Evolutionary conservation across 2,329 filamentous ascomycete genomes (phyloP), one percentile per base, ranked within the genome.

Genomic region (Colletotrichum viniferum): DNA sequence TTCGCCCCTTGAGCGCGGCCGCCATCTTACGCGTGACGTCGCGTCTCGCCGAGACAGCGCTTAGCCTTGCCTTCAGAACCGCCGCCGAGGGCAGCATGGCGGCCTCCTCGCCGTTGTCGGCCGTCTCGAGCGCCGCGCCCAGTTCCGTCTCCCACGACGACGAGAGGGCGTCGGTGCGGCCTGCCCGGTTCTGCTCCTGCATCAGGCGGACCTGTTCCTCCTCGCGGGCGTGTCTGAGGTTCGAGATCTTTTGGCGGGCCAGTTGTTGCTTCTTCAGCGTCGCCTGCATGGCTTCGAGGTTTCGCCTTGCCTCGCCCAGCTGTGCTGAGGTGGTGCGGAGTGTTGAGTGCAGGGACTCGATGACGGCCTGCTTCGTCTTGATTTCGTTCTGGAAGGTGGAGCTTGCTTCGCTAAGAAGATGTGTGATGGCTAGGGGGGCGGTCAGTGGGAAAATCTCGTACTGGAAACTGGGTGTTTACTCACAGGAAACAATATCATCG

Each of bases 241-340:
- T 98, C 68, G 90, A 87, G 58, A 97, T 94, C 78, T 94, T 95
- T 81, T 95, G 90, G 82, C 90, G 84, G 85, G 90, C 86, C 87
- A 95, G 83, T 86, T 92, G 86, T 89, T 90, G 91, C 86, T 84
- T 92, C 86, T 84, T 92, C 28, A 92, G 88, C 48, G 91, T 92
- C 7, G 90, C 88, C 75, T 94, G 93, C 13, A 97, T 86, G 10
- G 90, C 88, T 75, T 97, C 94, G 4, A 98, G 86, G 26, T 89
- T 91, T 71, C 93, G 92, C 70, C 95, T 92, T 70, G 96, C 94
- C 70, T 96, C 94, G 78, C 94, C 93, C 36, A 98, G 91, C 76
- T 94, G 92, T 24, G 93, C 90, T 2, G 96, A 97, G 3, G 95
- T 93, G 72, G 95, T 93, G 64, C 95, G 94, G 67, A 99, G 93